phyloP scores from a whole-genome alignment of 202 grass and related monocot genomes.

The Brachypodium distachyon region DNA sequence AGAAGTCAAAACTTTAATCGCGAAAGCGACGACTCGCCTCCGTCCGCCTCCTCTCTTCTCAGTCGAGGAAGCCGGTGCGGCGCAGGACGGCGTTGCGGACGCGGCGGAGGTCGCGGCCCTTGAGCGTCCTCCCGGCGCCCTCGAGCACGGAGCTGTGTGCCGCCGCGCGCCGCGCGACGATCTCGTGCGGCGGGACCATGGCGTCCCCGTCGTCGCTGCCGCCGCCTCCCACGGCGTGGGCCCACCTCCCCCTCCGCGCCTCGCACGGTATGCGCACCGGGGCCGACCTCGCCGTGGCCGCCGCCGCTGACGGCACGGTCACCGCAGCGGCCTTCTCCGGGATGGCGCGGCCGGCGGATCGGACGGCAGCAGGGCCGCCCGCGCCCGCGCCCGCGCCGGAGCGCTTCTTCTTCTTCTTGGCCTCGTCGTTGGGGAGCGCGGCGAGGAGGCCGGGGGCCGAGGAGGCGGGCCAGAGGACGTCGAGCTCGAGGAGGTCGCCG shows the following conservation, averaged over 20 bases:
- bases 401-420: conserved; percentile 37
- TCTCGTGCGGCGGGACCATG: conserved; percentile 72
- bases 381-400: background rate
- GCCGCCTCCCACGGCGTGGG: background rate
- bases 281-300: conserved; percentile 39
- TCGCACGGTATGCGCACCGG: conserved; percentile 53
- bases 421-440: conserved; percentile 33
- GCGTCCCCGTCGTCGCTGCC: conserved; percentile 37
- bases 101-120: conserved; percentile 68
- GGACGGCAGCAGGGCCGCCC: conserved; percentile 7
- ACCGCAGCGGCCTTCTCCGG: conserved; percentile 40
- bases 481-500: conserved; percentile 49
- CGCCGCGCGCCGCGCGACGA: conserved; percentile 50
- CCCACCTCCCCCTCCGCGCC: conserved; percentile 33
- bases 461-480: conserved; percentile 46
- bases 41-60: too few relatives aligned
- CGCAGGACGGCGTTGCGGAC: conserved; percentile 73
- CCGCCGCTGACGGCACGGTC: background rate
- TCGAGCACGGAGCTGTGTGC: conserved; percentile 58
- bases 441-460: conserved; percentile 14
- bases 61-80: conserved; percentile 81
- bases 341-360: conserved; percentile 35
- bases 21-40: conserved; percentile 41
- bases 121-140: conserved; percentile 73
- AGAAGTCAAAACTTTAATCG: conserved; percentile 40